A percentile compares a stretch with the other conserved stretches of the same genome.
Conservation (phyloP, 805 yeast genomes). For the Kodamaea kaohsiungensis region DNA sequence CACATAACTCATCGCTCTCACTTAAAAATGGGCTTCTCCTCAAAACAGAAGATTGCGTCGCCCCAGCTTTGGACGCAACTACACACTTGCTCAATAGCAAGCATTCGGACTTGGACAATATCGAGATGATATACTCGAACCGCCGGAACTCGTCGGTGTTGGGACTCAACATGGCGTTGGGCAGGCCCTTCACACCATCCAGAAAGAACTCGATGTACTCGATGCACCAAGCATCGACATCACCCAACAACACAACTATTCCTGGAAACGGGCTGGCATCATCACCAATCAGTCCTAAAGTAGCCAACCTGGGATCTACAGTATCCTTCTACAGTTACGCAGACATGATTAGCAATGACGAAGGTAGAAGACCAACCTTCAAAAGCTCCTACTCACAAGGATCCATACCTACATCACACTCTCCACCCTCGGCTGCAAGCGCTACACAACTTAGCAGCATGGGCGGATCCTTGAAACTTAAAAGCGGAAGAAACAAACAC, state of each 20-base stretch:
- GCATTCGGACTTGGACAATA: conserved; percentile 61
- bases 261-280: conserved; percentile 17
- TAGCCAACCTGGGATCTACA: conserved; percentile 35
- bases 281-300: conserved; percentile 40
- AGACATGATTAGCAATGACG: conserved; percentile 73
- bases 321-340: conserved; percentile 73
- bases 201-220: conserved; percentile 39
- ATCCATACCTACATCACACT: conserved; percentile 27
- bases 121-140: conserved; percentile 65
- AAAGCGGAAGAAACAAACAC: neutral
- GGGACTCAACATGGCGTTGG: conserved; percentile 50
- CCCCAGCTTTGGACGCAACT: conserved; percentile 80
- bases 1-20: conserved; percentile 25
- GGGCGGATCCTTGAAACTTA: conserved; percentile 2
- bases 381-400: conserved; percentile 41
- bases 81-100: conserved; percentile 65
- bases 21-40: conserved; percentile 25
- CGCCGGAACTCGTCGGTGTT: conserved; percentile 58
- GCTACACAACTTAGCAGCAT: conserved; percentile 4
- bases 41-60: conserved; percentile 64
- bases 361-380: conserved; percentile 62
- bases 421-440: conserved; percentile 4
- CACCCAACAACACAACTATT: conserved; percentile 3
- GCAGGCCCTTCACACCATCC: conserved; percentile 40
- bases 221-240: conserved; percentile 14